Base-by-base conservation (phyloP, 1,284 basidiomycete genomes). In the Ustilago xerochloae region DNA sequence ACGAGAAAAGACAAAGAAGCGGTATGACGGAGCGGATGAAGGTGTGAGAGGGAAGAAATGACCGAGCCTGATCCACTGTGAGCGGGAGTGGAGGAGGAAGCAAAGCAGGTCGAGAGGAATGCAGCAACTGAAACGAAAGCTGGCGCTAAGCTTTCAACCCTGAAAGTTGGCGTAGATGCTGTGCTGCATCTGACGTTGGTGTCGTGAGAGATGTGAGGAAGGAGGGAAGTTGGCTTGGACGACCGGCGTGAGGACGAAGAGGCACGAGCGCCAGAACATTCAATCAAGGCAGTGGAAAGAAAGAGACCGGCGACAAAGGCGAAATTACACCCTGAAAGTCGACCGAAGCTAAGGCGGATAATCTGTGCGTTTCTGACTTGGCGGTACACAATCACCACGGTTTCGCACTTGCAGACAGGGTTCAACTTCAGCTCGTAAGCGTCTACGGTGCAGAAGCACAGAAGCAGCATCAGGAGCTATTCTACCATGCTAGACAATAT, bases 271-370 rank as follows among this genome's bases (percentile, higher is more conserved):
- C 46, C 10, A 29, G 28, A 24, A 29, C n/a, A n/a, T n/a, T n/a
- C n/a, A 15, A 46, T 6, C 24, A 28, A 10, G 46, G 10, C 4
- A n/a, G 28, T 6, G 28, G 30, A 9, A 35, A 39, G 20, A 39
- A 39, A 18, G 32, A 49, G 13, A 33, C 45, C 15, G 45, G 45
- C 45, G 47, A 49, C 32, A 49, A 49, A 49, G 24, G 30, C 20
- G 20, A 32, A 49, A 8, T 22, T 10, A 45, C 22, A 13, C 10
- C n/a, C n/a, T n/a, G n/a, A n/a, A n/a, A n/a, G n/a, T n/a, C n/a
- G n/a, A n/a, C n/a, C n/a, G n/a, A n/a, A n/a, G n/a, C n/a, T n/a
- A n/a, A n/a, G n/a, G n/a, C n/a, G n/a, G n/a, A n/a, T n/a, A n/a
- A n/a, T n/a, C n/a, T n/a, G n/a, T n/a, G n/a, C n/a, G n/a, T n/a